These are phyloP conservation scores for Paraphaeosphaeria sporulosa DNA, from an alignment of 2,329 filamentous ascomycete species.

Conservation along the genomic window DNA sequence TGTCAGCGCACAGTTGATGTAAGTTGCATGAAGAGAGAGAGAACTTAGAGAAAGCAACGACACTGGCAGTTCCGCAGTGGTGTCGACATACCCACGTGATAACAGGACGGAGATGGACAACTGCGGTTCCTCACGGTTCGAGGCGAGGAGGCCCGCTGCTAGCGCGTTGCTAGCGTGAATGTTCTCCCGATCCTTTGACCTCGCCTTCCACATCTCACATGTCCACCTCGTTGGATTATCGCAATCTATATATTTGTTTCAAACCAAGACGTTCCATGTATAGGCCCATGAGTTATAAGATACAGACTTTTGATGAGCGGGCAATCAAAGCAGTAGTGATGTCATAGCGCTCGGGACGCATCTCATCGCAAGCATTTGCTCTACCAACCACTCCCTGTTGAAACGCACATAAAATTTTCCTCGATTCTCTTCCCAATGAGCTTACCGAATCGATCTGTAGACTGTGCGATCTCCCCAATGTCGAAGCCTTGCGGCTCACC, in stretches of 20 bases:
- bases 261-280: too few species aligned
- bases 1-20: too few species aligned
- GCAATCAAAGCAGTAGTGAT: background rate
- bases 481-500: background rate
- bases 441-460: background rate
- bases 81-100: background rate
- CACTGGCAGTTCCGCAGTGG: background rate
- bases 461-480: background rate
- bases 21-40: too few species aligned
- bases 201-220: background rate
- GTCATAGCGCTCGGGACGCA: too few species aligned
- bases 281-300: too few species aligned
- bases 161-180: background rate
- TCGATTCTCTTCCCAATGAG: background rate
- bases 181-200: background rate
- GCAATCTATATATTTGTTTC: background rate
- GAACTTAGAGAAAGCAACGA: background rate
- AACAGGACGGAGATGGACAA: background rate
- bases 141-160: background rate
- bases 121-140: background rate
- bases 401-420: background rate
- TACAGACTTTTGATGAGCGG: background rate
- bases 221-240: background rate
- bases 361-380: background rate
- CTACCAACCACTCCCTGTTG: background rate